These are phyloP conservation scores for Suillus tomentosus DNA, from an alignment of 768 basidiomycete genomes.

Conservation along the genomic window DNA sequence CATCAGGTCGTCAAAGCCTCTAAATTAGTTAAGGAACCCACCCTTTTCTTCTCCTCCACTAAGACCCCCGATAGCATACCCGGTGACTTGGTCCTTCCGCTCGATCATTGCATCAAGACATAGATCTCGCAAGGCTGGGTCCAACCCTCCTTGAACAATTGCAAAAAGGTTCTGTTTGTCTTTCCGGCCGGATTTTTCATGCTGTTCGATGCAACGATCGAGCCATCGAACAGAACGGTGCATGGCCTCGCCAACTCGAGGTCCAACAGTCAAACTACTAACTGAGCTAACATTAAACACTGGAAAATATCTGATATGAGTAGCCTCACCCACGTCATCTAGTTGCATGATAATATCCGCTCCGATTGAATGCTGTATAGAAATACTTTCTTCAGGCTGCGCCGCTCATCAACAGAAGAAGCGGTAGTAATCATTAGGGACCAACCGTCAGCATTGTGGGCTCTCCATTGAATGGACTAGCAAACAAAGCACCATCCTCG, in stretches of 20 bases:
- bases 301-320: neutral
- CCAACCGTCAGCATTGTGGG: constrained; percentile 85
- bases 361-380: constrained; percentile 87
- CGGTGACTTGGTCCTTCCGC: constrained; percentile 75
- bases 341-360: constrained; percentile 96
- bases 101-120: constrained; percentile 84
- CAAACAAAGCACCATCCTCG: constrained; percentile 85
- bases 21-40: constrained; percentile 27
- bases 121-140: constrained; percentile 65
- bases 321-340: constrained; percentile 79
- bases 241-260: constrained; percentile 87
- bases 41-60: constrained; percentile 94
- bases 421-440: constrained; percentile 12
- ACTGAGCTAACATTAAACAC: constrained; percentile 44
- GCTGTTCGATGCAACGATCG: constrained; percentile 81
- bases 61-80: constrained; percentile 88
- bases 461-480: constrained; percentile 83
- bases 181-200: constrained; percentile 66
- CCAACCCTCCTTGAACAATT: constrained; percentile 88
- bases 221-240: constrained; percentile 87
- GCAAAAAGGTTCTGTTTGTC: constrained; percentile 84
- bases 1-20: constrained; percentile 12
- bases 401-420: constrained; percentile 12
- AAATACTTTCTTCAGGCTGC: constrained; percentile 89
- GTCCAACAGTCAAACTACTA: constrained; percentile 76